phyloP scores from a whole-genome alignment of 2,329 filamentous ascomycete genomes.

The Aspergillus novoparasiticus region DNA sequence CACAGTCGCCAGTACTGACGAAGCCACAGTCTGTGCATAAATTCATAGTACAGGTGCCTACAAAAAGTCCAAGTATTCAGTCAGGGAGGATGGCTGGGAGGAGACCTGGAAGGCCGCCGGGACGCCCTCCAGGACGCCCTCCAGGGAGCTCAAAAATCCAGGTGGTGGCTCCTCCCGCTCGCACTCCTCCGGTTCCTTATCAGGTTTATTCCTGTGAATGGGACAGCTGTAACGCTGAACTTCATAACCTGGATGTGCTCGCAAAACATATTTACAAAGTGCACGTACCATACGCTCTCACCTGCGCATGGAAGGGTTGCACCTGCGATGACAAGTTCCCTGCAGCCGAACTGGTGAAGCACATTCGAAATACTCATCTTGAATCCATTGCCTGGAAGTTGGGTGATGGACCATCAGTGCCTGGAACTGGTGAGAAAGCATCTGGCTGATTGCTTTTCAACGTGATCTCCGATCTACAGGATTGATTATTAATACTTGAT shows the following conservation, averaged over 20 bases:
- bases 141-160: conserved; percentile 20
- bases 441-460: conserved; percentile 31
- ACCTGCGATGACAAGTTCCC: conserved; percentile 20
- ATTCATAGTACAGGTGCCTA: background rate
- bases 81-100: conserved; percentile 17
- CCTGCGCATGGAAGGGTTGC: conserved; percentile 31
- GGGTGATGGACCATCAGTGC: conserved; percentile 61
- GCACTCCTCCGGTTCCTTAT: conserved; percentile 23
- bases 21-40: conserved; percentile 2
- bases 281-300: conserved; percentile 45
- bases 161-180: conserved; percentile 20
- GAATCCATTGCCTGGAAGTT: conserved; percentile 56
- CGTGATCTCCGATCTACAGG: conserved; percentile 21
- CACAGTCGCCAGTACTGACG: conserved; percentile 4
- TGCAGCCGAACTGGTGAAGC: conserved; percentile 49
- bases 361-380: conserved; percentile 58
- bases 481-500: conserved; percentile 19
- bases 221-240: conserved; percentile 57
- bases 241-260: conserved; percentile 64
- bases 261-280: conserved; percentile 61
- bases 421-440: conserved; percentile 57
- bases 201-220: conserved; percentile 60
- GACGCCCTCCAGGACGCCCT: conserved; percentile 22
- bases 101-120: conserved; percentile 18
- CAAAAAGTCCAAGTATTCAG: conserved; percentile 3